phyloP scores from a whole-genome alignment of 2,329 filamentous ascomycete species.

The Epichloe coenophiala region DNA sequence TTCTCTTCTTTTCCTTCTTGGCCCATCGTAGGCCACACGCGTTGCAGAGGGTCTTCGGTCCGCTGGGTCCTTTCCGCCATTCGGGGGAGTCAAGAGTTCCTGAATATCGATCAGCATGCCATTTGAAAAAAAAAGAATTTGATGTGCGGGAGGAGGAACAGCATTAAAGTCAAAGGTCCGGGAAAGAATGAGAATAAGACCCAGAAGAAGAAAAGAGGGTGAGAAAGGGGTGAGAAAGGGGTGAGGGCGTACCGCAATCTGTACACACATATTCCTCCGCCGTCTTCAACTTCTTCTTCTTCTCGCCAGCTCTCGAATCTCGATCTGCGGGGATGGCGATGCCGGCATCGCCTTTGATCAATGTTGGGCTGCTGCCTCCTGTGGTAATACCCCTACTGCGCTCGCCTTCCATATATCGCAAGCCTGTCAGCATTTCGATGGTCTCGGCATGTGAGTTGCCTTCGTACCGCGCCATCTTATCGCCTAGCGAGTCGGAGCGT shows the following conservation, averaged over 20 bases:
- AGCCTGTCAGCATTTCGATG: constrained; percentile 84
- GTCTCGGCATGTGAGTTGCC: constrained; percentile 65
- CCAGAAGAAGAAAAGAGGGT: not conserved
- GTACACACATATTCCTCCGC: constrained; percentile 88
- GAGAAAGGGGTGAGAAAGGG: not conserved
- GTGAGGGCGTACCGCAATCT: constrained; percentile 57
- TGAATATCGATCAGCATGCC: constrained; percentile 15
- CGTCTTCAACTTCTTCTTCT: constrained; percentile 79
- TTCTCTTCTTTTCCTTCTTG: constrained; percentile 67
- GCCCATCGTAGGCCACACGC: constrained; percentile 72
- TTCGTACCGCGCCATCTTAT: constrained; percentile 77
- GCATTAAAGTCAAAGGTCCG: no score
- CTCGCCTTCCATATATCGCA: constrained; percentile 81
- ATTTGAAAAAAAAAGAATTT: not conserved
- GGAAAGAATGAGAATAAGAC: no score
- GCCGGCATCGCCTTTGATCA: constrained; percentile 76
- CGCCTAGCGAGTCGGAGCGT: constrained; percentile 61
- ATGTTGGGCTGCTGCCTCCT: constrained; percentile 63
- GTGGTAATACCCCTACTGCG: constrained; percentile 79
- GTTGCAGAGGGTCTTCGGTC: constrained; percentile 91
- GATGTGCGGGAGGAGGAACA: not conserved
- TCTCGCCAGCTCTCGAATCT: constrained; percentile 56
- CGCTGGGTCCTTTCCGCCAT: constrained; percentile 87
- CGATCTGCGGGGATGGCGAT: constrained; percentile 74
- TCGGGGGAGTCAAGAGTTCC: constrained; percentile 88